These are phyloP conservation scores for Retiboletus fuscus DNA, from an alignment of 1,284 basidiomycete species.

Conservation along the genomic window DNA sequence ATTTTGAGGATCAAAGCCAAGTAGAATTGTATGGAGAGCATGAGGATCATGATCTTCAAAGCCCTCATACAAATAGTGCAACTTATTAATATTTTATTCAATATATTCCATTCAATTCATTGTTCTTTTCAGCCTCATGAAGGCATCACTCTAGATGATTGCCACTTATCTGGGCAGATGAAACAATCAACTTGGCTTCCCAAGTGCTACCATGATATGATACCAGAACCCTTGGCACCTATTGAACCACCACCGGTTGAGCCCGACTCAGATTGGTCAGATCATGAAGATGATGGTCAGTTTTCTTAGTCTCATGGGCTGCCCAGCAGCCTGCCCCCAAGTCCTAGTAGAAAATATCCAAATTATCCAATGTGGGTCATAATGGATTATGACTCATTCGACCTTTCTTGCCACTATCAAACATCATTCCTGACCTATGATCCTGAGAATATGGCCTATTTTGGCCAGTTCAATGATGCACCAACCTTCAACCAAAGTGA, in stretches of 20 bases:
- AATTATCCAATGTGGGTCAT: background rate
- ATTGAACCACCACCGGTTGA: background rate
- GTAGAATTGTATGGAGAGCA: background rate
- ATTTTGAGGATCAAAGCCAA: too few relatives aligned
- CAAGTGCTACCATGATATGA: background rate
- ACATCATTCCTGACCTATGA: slow-evolving; percentile 1
- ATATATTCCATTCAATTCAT: too few relatives aligned
- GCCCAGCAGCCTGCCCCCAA: too few relatives aligned
- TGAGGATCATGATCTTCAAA: background rate
- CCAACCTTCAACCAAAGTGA: background rate
- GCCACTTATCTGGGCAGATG: background rate
- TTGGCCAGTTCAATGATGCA: background rate
- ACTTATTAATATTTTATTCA: too few relatives aligned
- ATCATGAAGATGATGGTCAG: too few relatives aligned
- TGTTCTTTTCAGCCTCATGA: background rate
- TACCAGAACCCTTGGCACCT: background rate
- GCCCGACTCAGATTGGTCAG: too few relatives aligned
- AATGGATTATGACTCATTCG: background rate
- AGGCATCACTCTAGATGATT: background rate
- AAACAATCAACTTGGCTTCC: background rate
- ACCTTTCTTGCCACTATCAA: background rate
- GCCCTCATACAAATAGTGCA: too few relatives aligned
- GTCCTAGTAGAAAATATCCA: too few relatives aligned
- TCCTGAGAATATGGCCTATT: slow-evolving; percentile 6
- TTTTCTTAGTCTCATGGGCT: too few relatives aligned